Conservation (phyloP, 2,329 filamentous ascomycete species). For the Aspergillus neoniger region DNA sequence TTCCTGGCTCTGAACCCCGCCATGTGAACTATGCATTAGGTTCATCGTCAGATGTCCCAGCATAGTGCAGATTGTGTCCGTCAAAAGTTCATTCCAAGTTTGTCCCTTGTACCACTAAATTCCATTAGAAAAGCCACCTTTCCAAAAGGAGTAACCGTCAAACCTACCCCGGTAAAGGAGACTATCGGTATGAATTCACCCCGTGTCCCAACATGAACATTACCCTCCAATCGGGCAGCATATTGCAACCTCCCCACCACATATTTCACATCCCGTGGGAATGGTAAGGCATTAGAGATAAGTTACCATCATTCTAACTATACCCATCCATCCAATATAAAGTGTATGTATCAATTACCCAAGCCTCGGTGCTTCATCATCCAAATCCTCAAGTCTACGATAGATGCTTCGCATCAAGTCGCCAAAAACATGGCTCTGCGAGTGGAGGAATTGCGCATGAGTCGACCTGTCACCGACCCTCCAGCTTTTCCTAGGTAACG, state of each 20-base stretch:
- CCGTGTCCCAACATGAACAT: neutral
- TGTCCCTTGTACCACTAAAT: neutral
- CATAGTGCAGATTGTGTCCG: neutral
- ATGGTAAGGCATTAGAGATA: neutral
- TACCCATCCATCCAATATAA: too few species aligned
- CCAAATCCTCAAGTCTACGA: neutral
- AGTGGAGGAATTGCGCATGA: neutral
- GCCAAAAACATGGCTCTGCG: neutral
- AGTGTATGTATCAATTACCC: too few species aligned
- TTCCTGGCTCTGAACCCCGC: neutral
- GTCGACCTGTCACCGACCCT: neutral
- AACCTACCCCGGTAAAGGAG: neutral
- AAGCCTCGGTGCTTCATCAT: neutral
- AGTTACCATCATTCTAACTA: too few species aligned
- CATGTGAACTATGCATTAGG: neutral
- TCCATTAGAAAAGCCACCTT: neutral
- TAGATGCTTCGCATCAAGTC: neutral
- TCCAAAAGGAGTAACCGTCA: neutral
- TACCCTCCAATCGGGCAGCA: neutral
- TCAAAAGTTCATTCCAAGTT: neutral
- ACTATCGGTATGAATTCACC: neutral
- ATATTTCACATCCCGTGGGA: neutral
- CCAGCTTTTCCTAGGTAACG: neutral
- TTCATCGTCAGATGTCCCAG: neutral
- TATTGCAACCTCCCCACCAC: neutral